These are phyloP conservation scores for Biscogniauxia marginata DNA, from an alignment of 2,329 filamentous ascomycete species.

Conservation along the genomic window DNA sequence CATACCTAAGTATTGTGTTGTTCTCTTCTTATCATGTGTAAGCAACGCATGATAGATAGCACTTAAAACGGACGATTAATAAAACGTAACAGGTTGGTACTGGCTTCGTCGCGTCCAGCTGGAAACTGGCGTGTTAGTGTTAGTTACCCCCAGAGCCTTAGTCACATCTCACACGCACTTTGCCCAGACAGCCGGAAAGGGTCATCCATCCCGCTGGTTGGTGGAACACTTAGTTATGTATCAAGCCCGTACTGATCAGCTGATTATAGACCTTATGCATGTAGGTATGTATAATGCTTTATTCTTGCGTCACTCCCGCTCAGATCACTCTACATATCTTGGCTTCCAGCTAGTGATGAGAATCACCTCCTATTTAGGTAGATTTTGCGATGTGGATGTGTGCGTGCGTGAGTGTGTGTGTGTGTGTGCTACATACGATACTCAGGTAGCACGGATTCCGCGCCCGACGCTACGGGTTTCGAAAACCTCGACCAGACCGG, in stretches of 20 bases:
- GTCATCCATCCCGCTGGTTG: no score
- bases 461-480: slow-evolving; percentile 72
- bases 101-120: background rate
- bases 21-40: background rate
- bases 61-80: background rate
- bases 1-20: background rate
- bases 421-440: no score
- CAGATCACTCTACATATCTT: background rate
- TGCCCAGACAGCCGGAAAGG: no score
- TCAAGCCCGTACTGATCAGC: background rate
- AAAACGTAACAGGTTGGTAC: background rate
- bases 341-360: background rate
- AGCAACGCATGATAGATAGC: background rate
- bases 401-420: no score
- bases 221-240: background rate
- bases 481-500: slow-evolving; percentile 71
- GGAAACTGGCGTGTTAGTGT: background rate
- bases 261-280: no score
- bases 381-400: no score
- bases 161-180: background rate
- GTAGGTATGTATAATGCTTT: no score
- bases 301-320: background rate
- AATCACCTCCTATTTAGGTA: no score
- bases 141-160: no score
- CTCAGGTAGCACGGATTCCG: slow-evolving; percentile 52